phyloP scores from a whole-genome alignment of 441 rosid species.

The Viola pubescens region DNA sequence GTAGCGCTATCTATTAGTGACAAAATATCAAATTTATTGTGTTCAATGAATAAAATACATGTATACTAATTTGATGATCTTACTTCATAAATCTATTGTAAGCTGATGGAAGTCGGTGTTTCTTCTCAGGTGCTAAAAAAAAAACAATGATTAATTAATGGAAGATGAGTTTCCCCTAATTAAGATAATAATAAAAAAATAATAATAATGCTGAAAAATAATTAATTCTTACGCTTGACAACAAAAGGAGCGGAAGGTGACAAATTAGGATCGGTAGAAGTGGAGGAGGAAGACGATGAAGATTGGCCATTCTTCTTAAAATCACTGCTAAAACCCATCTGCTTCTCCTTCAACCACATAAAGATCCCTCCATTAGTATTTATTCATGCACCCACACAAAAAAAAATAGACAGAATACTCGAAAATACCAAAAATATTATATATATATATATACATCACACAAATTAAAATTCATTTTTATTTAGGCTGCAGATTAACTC shows the following conservation, averaged over 20 bases:
- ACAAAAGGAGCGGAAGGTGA: slow-evolving; percentile 85
- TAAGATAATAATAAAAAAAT: background rate
- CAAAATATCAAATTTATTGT: background rate
- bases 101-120: slow-evolving; percentile 98
- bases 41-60: background rate
- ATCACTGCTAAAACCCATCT: slow-evolving; percentile 39
- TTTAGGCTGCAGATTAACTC: too few relatives aligned
- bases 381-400: background rate
- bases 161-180: too few relatives aligned
- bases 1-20: background rate
- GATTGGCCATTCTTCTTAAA: slow-evolving; percentile 48
- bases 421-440: too few relatives aligned
- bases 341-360: slow-evolving; percentile 34
- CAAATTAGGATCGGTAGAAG: slow-evolving; percentile 56
- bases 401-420: background rate
- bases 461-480: too few relatives aligned
- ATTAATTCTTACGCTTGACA: slow-evolving; percentile 57
- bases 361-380: slow-evolving; percentile 14
- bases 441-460: too few relatives aligned
- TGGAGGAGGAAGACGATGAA: slow-evolving; percentile 65
- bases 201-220: too few relatives aligned
- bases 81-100: slow-evolving; percentile 98
- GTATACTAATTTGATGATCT: slow-evolving; percentile 3
- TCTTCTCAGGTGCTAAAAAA: slow-evolving; percentile 90
- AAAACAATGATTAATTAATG: too few relatives aligned